Evolutionary conservation across 306 rosid genomes (phyloP).

Genomic region (Malus sieversii): DNA sequence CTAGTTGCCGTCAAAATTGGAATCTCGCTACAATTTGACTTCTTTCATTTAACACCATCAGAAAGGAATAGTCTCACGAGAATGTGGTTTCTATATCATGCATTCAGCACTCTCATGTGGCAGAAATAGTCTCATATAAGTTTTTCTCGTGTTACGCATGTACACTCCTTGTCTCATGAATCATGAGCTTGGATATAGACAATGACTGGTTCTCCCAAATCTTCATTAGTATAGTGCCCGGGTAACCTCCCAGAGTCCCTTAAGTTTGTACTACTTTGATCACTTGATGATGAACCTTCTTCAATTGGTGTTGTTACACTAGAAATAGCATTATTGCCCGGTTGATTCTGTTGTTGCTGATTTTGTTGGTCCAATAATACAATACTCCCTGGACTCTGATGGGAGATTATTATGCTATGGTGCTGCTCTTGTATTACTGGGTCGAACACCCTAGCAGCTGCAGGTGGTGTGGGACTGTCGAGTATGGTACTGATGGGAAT

Average conservation of each 20-base stretch:
- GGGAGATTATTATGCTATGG: not conserved
- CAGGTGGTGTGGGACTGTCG: not conserved
- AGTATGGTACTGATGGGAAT: constrained; percentile 26
- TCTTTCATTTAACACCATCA: not conserved
- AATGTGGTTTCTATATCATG: not conserved
- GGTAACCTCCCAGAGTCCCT: not conserved
- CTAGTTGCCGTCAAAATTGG: not conserved
- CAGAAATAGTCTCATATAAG: not conserved
- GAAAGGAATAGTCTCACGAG: not conserved
- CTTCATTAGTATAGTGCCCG: not conserved
- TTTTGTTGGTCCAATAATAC: constrained; percentile 8
- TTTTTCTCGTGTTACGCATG: not conserved
- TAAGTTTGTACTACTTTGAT: not conserved
- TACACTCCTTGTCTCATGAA: not conserved
- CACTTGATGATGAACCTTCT: constrained; percentile 11
- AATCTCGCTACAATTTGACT: not conserved
- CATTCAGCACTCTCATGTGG: not conserved
- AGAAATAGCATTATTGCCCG: not conserved
- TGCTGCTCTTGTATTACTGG: not conserved
- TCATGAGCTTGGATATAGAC: constrained; percentile 13
- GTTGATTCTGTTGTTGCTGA: constrained; percentile 2
- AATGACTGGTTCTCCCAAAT: constrained; percentile 13
- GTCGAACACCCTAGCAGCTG: not conserved
- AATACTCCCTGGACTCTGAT: constrained; percentile 7
- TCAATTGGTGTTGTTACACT: not conserved